Conservation (phyloP, 2,329 filamentous ascomycete genomes). For the Pochonia chlamydosporia region DNA sequence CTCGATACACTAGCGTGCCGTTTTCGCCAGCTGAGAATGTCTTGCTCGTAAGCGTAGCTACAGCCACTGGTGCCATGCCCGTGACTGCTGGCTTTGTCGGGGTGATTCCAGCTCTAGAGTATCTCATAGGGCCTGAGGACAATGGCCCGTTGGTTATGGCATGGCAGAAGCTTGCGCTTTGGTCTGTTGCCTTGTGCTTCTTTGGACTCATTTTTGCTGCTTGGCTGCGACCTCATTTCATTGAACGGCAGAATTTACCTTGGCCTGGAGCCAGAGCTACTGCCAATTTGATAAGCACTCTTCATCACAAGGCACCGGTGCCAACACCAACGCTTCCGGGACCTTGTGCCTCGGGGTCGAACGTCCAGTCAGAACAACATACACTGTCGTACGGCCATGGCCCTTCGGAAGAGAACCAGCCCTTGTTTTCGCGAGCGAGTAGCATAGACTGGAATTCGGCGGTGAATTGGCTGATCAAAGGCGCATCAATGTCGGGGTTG, state of each 20-base stretch:
- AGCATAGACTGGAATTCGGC: not conserved
- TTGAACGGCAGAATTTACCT: not conserved
- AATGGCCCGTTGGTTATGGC: not conserved
- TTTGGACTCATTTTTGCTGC: conserved; percentile 3
- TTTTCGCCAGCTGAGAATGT: not conserved
- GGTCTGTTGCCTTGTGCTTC: not conserved
- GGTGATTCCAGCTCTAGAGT: conserved; percentile 2
- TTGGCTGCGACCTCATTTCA: not conserved
- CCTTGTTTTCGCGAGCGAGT: not conserved
- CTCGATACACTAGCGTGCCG: not conserved
- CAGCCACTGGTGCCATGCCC: not conserved
- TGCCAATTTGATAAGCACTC: not conserved
- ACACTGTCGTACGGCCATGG: not conserved
- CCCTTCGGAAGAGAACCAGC: not conserved
- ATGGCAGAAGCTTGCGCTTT: not conserved
- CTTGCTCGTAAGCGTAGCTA: not conserved
- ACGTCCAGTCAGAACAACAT: not conserved
- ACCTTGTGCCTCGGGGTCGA: not conserved
- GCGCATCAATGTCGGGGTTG: not conserved
- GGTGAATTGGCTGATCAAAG: not conserved
- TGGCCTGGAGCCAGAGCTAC: conserved; percentile 1
- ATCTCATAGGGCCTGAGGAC: not conserved
- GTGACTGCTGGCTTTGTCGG: conserved; percentile 1
- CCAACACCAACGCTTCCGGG: not conserved
- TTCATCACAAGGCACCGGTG: not conserved